Percentiles rank a stretch among this genome's conserved stretches.
Evolutionary conservation across 2,329 filamentous ascomycete species (phyloP).

Genomic region (Fusarium sp.): DNA sequence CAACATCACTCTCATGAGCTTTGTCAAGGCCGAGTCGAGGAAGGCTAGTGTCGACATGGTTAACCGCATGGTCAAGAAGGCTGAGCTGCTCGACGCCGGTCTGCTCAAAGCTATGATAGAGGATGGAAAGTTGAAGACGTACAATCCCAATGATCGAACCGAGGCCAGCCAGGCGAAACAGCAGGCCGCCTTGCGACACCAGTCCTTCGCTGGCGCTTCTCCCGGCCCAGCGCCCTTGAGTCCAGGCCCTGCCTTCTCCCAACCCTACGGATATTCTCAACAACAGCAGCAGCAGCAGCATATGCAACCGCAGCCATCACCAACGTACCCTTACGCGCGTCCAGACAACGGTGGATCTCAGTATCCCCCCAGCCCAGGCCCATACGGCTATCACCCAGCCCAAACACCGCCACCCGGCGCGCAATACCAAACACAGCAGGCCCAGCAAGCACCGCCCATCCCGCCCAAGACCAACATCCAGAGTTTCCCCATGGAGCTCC

Average conservation of each 20-base stretch:
- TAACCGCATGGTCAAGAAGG: constrained; percentile 77
- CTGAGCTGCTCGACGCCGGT: constrained; percentile 75
- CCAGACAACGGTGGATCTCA: constrained; percentile 33
- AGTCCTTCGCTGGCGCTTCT: constrained; percentile 27
- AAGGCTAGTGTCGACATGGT: constrained; percentile 77
- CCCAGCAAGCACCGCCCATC: constrained; percentile 44
- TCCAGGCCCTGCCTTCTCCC: constrained; percentile 44
- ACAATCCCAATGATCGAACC: constrained; percentile 67
- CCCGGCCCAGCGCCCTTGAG: constrained; percentile 24
- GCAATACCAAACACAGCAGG: constrained; percentile 6
- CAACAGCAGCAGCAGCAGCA: constrained; percentile 38
- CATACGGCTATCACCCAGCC: constrained; percentile 40
- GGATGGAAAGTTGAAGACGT: constrained; percentile 72
- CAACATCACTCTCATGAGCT: constrained; percentile 74
- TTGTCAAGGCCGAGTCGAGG: constrained; percentile 76
- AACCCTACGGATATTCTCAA: constrained; percentile 37
- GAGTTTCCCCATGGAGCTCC: constrained; percentile 58
- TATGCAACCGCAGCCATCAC: constrained; percentile 45
- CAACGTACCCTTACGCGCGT: constrained; percentile 36
- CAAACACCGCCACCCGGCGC: constrained; percentile 40
- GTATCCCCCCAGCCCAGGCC: constrained; percentile 40
- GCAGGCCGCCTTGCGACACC: constrained; percentile 58
- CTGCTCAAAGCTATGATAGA: constrained; percentile 76
- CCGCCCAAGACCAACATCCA: constrained; percentile 47
- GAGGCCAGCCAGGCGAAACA: constrained; percentile 39